Conservation (phyloP, 1,284 basidiomycete genomes). For the Cutaneotrichosporon sp. region DNA sequence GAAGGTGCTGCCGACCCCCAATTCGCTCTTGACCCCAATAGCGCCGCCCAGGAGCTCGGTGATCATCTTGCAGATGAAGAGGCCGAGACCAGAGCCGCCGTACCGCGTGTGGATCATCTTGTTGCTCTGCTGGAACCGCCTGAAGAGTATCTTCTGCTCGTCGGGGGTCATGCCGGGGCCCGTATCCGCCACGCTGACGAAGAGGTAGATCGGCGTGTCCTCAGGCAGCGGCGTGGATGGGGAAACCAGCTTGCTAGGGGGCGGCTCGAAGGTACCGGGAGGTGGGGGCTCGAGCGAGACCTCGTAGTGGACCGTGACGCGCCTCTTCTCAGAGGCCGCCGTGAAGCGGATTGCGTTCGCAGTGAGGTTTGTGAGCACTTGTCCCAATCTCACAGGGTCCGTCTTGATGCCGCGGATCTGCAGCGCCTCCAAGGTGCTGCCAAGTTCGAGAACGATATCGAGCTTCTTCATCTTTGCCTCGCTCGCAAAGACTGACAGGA, state of each 20-base stretch:
- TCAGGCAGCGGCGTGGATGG: conserved; percentile 27
- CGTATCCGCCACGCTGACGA: conserved; percentile 47
- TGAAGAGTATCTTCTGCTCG: conserved; percentile 47
- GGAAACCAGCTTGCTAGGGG: neutral
- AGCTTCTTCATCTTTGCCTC: conserved; percentile 47
- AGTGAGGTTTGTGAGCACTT: conserved; percentile 42
- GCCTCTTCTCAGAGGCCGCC: conserved; percentile 16
- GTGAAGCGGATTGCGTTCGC: conserved; percentile 41
- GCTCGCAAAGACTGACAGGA: conserved; percentile 39
- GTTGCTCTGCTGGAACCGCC: conserved; percentile 44
- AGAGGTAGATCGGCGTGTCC: conserved; percentile 45
- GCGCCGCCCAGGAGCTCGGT: conserved; percentile 47
- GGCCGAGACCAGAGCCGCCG: conserved; percentile 51
- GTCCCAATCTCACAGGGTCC: conserved; percentile 50
- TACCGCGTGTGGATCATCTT: conserved; percentile 51
- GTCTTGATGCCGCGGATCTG: conserved; percentile 41
- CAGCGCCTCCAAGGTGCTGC: conserved; percentile 31
- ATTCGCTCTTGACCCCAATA: conserved; percentile 44
- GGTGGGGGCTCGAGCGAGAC: conserved; percentile 29
- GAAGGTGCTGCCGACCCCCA: conserved; percentile 48
- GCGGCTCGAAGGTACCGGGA: neutral
- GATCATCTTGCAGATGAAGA: conserved; percentile 51
- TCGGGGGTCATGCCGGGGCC: conserved; percentile 48
- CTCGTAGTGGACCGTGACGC: conserved; percentile 38
- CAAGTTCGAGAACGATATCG: conserved; percentile 37